Conservation (phyloP, 768 basidiomycete species). For the Suillus subalutaceus region DNA sequence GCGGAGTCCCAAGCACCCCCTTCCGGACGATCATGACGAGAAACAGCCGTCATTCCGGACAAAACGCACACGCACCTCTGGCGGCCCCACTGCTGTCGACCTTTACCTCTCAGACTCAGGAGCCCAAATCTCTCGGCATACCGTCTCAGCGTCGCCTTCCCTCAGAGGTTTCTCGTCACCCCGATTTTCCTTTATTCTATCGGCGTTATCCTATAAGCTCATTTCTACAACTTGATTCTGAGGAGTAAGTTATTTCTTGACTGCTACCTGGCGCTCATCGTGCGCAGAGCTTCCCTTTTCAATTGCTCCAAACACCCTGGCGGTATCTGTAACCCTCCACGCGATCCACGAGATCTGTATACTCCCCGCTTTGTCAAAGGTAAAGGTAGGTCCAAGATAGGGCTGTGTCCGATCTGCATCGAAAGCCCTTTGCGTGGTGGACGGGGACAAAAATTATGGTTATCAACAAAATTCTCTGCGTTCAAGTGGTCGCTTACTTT, state of each 20-base stretch:
- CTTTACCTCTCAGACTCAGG: background rate
- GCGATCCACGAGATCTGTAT: constrained; percentile 67
- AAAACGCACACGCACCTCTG: background rate
- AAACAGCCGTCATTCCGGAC: background rate
- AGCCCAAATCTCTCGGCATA: background rate
- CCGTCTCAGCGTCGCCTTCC: constrained; percentile 53
- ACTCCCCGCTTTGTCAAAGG: constrained; percentile 80
- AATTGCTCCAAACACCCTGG: constrained; percentile 27
- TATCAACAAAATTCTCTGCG: constrained; percentile 79
- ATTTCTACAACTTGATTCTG: constrained; percentile 45
- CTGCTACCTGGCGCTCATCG: background rate
- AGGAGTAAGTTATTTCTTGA: constrained; percentile 38
- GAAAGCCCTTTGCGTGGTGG: constrained; percentile 66
- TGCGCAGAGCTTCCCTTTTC: constrained; percentile 23
- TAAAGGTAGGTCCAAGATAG: constrained; percentile 66
- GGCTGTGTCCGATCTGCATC: constrained; percentile 77
- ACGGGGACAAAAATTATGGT: constrained; percentile 64
- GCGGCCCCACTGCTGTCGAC: background rate
- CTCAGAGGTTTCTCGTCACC: constrained; percentile 44
- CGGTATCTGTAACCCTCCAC: constrained; percentile 63
- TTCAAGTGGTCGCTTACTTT: constrained; percentile 64
- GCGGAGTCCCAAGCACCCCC: background rate
- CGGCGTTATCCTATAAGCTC: constrained; percentile 69
- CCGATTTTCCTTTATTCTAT: constrained; percentile 65
- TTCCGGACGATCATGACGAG: background rate